Evolutionary conservation across 805 yeast species (phyloP).

Genomic region (Candida coquimbonensis): DNA sequence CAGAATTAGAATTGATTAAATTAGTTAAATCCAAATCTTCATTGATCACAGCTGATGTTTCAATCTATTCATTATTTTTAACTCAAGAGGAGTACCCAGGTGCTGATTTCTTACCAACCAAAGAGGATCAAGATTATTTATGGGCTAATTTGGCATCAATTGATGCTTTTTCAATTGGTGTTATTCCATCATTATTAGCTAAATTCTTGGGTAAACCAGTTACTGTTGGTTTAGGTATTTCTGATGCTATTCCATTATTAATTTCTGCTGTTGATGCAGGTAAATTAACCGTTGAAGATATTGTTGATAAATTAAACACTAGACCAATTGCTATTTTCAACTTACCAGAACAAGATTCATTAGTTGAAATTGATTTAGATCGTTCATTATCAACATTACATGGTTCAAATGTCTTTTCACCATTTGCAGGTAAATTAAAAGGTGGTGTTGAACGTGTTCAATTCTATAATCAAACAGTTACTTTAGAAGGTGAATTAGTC

Average conservation of each 20-base stretch:
- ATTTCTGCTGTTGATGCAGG: conserved; percentile 73
- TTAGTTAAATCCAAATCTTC: conserved; percentile 80
- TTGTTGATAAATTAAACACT: conserved; percentile 65
- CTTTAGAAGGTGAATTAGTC: conserved; percentile 74
- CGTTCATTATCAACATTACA: conserved; percentile 43
- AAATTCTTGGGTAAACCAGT: conserved; percentile 52
- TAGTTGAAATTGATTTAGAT: conserved; percentile 79
- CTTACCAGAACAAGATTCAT: conserved; percentile 71
- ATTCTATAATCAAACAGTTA: conserved; percentile 69
- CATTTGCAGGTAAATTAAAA: conserved; percentile 48
- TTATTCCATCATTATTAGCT: conserved; percentile 67
- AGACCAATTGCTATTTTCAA: conserved; percentile 80
- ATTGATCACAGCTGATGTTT: conserved; percentile 84
- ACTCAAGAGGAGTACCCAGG: conserved; percentile 66
- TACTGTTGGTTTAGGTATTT: conserved; percentile 68
- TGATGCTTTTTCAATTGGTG: conserved; percentile 86
- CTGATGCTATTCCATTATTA: conserved; percentile 76
- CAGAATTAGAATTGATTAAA: conserved; percentile 75
- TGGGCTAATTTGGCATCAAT: conserved; percentile 70
- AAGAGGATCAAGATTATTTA: conserved; percentile 71
- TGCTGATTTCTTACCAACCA: conserved; percentile 69
- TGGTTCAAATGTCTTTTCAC: conserved; percentile 42
- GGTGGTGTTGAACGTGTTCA: conserved; percentile 90
- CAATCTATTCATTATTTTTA: conserved; percentile 71
- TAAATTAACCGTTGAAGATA: conserved; percentile 63